Base-by-base conservation (phyloP, 2,329 filamentous ascomycete species). In the Diplodia seriata region DNA sequence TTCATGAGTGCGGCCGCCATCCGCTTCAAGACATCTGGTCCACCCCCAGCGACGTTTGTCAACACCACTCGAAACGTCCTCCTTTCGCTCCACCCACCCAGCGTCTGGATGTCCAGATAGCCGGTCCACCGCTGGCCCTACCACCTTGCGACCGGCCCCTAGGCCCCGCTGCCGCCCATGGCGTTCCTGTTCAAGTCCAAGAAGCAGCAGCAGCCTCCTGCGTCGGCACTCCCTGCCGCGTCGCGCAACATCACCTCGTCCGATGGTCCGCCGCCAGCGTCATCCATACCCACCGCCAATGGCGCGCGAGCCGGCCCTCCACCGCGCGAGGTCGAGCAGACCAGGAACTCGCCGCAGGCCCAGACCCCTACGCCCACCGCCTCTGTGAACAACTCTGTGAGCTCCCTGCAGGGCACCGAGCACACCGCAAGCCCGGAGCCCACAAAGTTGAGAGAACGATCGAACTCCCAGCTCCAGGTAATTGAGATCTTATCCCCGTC, bases 331-430 rank as follows among this genome's bases (percentile, higher is more conserved):
- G 18, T 20, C 18, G 59, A 70, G 76, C 71, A 31, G 72, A 68
- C 85, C 82, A 74, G 77, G 31, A 75, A 74, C 70, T 29, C 74
- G 72, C 53, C 73, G 29, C 73, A 71, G 56, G 73, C 78, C 3
- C 81, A 87, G 73, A 88, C 90, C 68, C 87, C 90, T 61, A 91
- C 91, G 6, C 90, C 92, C 5, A 91, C 89, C n/a, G 89, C 89
- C 69, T 94, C 92, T 76, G 83, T 85, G 68, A 88, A 86, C 74
- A 85, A 84, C 72, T 85, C 84, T 1, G 77, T 94, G 71, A 91
- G 89, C 77, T 94, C 91, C 2, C 80, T 93, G 50, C 74, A 73
- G 63, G 87, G 88, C 69, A 86, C 86, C 50, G 86, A 81, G 12
- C 74, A 68, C 74, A 84, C 85, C 66, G 84, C 81, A 53, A 91